These are phyloP conservation scores for Malbranchea zuffiana DNA, from an alignment of 2,329 filamentous ascomycete genomes.

Conservation along the genomic window DNA sequence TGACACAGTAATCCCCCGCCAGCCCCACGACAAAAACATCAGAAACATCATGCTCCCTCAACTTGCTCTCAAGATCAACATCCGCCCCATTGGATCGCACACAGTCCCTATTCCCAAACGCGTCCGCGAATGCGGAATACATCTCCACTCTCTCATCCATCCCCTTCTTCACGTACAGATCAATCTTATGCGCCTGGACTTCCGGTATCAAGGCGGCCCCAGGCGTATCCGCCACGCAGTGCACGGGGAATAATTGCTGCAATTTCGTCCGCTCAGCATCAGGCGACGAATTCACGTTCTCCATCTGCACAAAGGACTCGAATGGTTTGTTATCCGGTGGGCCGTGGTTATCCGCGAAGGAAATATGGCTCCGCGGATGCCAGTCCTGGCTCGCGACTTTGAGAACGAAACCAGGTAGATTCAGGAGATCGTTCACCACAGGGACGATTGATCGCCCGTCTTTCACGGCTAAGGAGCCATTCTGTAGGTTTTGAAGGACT, in stretches of 20 bases:
- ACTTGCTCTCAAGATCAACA: conserved; percentile 49
- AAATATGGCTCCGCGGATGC: conserved; percentile 74
- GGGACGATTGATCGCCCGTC: conserved; percentile 59
- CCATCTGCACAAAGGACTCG: conserved; percentile 51
- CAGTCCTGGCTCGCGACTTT: conserved; percentile 87
- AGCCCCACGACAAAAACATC: conserved; percentile 79
- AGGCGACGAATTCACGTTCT: conserved; percentile 28
- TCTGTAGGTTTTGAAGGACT: conserved; percentile 37
- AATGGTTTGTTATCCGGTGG: conserved; percentile 56
- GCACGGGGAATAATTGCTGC: conserved; percentile 73
- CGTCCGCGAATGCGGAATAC: conserved; percentile 85
- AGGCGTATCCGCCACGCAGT: conserved; percentile 66
- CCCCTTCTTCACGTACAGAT: conserved; percentile 67
- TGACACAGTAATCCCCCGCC: conserved; percentile 84
- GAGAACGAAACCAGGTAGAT: conserved; percentile 53
- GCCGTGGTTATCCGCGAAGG: conserved; percentile 72
- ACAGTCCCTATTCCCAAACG: conserved; percentile 47
- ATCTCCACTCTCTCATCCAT: conserved; percentile 66
- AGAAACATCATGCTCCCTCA: conserved; percentile 52
- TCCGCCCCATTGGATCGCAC: conserved; percentile 26
- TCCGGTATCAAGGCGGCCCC: conserved; percentile 67
- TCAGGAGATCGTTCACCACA: conserved; percentile 63
- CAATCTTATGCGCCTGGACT: conserved; percentile 50
- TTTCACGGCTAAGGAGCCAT: conserved; percentile 73
- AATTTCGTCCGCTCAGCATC: conserved; percentile 52